Conservation (phyloP, 1,139 yeast species). For the Zygoascus meyerae region DNA sequence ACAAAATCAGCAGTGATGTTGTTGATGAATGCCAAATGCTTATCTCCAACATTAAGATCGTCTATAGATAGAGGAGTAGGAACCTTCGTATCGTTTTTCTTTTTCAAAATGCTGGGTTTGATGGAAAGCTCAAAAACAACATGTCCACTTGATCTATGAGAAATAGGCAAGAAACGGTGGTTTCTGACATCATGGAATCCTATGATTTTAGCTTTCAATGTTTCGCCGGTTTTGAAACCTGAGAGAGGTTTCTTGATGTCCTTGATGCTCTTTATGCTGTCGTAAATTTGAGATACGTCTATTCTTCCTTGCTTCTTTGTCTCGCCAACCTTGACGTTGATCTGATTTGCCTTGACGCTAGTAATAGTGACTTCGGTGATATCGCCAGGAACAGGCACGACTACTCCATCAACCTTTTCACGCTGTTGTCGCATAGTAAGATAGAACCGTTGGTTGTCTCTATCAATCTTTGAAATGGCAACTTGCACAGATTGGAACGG, state of each 20-base stretch:
- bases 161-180: constrained; percentile 63
- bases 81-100: constrained; percentile 35
- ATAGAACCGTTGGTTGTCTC: constrained; percentile 63
- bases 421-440: constrained; percentile 44
- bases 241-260: constrained; percentile 57
- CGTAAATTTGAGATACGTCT: constrained; percentile 69
- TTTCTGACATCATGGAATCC: constrained; percentile 72
- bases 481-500: constrained; percentile 46
- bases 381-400: constrained; percentile 51
- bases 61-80: constrained; percentile 34
- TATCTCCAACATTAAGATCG: constrained; percentile 34
- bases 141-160: constrained; percentile 54
- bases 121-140: constrained; percentile 63
- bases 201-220: constrained; percentile 58
- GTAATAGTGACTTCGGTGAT: constrained; percentile 56
- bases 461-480: constrained; percentile 28
- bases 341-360: constrained; percentile 65
- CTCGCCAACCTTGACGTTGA: constrained; percentile 72
- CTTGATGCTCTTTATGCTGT: constrained; percentile 48
- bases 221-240: constrained; percentile 53
- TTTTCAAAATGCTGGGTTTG: constrained; percentile 28
- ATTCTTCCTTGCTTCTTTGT: constrained; percentile 68
- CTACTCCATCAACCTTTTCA: constrained; percentile 9
- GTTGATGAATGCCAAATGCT: constrained; percentile 49
- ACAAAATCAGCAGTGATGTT: constrained; percentile 48